phyloP scores from a whole-genome alignment of 2,329 filamentous ascomycete species.

The Botrytis fragariae region DNA sequence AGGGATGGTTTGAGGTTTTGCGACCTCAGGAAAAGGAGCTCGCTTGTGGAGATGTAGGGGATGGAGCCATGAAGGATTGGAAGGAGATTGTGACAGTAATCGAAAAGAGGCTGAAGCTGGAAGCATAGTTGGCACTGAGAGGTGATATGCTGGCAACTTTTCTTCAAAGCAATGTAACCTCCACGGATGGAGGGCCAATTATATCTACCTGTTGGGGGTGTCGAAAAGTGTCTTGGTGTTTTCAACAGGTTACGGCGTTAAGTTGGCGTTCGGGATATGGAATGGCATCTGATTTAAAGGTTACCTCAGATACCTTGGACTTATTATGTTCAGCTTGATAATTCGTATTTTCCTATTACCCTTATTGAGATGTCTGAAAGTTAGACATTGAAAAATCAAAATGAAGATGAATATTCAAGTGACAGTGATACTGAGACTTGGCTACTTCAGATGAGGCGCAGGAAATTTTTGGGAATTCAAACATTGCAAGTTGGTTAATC shows the following conservation, averaged over 20 bases:
- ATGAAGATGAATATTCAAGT: background rate
- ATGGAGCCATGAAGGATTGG: constrained; percentile 83
- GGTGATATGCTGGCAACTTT: background rate
- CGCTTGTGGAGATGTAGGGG: constrained; percentile 81
- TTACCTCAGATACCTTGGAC: no score
- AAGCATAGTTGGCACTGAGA: background rate
- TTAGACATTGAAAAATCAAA: background rate
- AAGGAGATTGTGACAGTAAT: constrained; percentile 66
- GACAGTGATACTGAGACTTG: background rate
- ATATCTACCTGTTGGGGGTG: background rate
- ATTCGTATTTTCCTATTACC: background rate
- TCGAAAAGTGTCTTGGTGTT: background rate
- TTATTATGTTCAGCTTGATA: background rate
- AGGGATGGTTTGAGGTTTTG: constrained; percentile 68
- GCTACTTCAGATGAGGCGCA: background rate
- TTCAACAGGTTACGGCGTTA: background rate
- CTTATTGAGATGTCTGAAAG: background rate
- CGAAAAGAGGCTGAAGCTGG: constrained; percentile 45
- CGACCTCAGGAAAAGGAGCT: constrained; percentile 71
- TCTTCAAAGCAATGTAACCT: background rate
- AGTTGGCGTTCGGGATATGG: background rate
- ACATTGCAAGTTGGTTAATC: background rate
- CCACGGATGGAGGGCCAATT: background rate
- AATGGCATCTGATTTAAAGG: background rate
- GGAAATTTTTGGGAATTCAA: background rate